Conservation (phyloP, 2,329 filamentous ascomycete genomes). For the Sclerotinia minor region DNA sequence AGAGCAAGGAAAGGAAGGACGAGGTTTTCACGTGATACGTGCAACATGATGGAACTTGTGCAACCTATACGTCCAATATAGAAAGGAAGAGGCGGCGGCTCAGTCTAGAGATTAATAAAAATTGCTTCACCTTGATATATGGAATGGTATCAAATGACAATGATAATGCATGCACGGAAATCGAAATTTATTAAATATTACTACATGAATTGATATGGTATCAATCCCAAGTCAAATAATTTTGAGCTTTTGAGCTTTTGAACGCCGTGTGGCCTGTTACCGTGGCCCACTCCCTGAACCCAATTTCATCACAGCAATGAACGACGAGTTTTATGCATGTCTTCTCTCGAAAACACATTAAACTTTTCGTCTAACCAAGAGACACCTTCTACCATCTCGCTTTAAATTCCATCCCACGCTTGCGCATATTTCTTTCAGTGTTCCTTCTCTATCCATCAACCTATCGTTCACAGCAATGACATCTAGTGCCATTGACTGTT, state of each 20-base stretch:
- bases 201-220: neutral
- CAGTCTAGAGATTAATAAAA: neutral
- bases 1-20: neutral
- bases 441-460: conserved; percentile 22
- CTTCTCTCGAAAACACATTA: neutral
- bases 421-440: conserved; percentile 16
- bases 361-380: conserved; percentile 17
- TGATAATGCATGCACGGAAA: neutral
- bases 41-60: neutral
- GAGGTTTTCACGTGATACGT: neutral
- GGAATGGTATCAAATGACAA: neutral
- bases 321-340: neutral
- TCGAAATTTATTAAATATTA: conserved; percentile 12
- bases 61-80: no score
- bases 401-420: conserved; percentile 26
- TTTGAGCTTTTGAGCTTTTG: conserved; percentile 15
- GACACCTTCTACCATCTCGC: conserved; percentile 20
- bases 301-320: neutral
- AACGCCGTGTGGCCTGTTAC: neutral
- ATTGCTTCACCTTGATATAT: neutral
- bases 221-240: neutral
- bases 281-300: neutral
- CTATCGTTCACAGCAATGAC: conserved; percentile 27
- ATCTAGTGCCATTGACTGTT: conserved; percentile 27
- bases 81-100: neutral